Conservation (phyloP, 768 basidiomycete genomes). For the Tubosaeta sp. region DNA sequence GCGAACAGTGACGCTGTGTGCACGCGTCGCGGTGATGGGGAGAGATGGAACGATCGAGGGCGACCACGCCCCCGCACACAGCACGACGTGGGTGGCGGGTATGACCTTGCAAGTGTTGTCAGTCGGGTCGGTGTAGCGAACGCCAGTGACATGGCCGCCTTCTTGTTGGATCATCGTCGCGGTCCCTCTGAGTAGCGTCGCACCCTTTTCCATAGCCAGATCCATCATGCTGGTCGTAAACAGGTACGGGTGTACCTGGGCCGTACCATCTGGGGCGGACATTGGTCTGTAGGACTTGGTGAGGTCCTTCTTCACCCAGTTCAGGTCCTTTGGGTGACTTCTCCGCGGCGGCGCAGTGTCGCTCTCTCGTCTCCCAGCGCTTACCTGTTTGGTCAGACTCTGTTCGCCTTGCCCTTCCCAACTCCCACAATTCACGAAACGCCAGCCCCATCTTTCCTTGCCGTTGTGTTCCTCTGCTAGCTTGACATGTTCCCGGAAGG, state of each 20-base stretch:
- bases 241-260: constrained; percentile 72
- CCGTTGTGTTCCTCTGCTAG: constrained; percentile 71
- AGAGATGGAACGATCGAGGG: constrained; percentile 51
- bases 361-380: constrained; percentile 38
- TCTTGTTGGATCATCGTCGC: constrained; percentile 45
- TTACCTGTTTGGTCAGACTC: constrained; percentile 8
- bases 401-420: constrained; percentile 64
- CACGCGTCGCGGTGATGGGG: constrained; percentile 60
- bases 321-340: constrained; percentile 38
- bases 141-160: constrained; percentile 42
- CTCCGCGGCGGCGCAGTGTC: no score
- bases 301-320: constrained; percentile 53
- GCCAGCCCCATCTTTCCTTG: constrained; percentile 75
- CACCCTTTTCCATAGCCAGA: constrained; percentile 54
- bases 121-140: constrained; percentile 34
- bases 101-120: constrained; percentile 32
- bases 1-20: constrained; percentile 68
- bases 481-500: constrained; percentile 61
- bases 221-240: constrained; percentile 72
- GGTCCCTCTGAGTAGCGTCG: constrained; percentile 42
- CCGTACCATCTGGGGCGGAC: constrained; percentile 49
- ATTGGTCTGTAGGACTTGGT: constrained; percentile 61
- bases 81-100: constrained; percentile 62
- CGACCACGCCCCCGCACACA: constrained; percentile 89
- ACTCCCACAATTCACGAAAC: constrained; percentile 66